Evolutionary conservation across 495 filamentous ascomycete species (phyloP), one percentile per base, ranked within the genome.

Genomic region (Podospora appendiculata): DNA sequence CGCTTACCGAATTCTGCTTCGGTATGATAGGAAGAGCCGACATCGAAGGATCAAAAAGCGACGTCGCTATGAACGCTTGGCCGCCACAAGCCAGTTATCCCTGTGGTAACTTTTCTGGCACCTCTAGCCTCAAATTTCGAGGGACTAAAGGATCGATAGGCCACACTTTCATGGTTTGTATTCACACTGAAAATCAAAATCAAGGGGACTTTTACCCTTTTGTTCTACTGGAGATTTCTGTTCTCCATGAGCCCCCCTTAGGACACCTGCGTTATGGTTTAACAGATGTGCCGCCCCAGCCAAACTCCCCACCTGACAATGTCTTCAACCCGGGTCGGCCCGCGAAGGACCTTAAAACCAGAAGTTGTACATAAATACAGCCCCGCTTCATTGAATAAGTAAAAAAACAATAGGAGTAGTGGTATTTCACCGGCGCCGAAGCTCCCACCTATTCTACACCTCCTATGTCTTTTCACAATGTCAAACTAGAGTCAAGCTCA

Each of bases 171-270:
- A 81, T 81, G 77, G 77, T 82, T 84, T 81, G 76, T 84, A 83
- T 84, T 84, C 78, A 83, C 77, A 84, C 81, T 85, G 78, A 85
- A 83, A 84, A 83, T 83, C 76, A 85, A 84, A 85, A 82, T 83
- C 76, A 84, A 83, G 77, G 78, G 78, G 79, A 82, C 79, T 83
- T 84, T 84, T 84, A 80, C 81, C 80, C 81, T 85, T 85, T 84
- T 84, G 77, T 81, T 84, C 80, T 79, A 83, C 77, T 84, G 73
- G 78, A 83, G 81, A 83, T 84, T 84, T 83, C 80, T 83, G 76
- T 84, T 83, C 79, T 83, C 80, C 72, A 82, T 83, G 74, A 83
- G 78, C 78, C 76, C 76, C 78, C 76, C 78, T 81, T 80, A 79
- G 77, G 77, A 79, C 73, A 81, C 74, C 74, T 79, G 75, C 76